Percentiles rank a stretch among this genome's conserved stretches.
phyloP scores from a whole-genome alignment of 2,329 filamentous ascomycete species.

The Alternaria viburni region DNA sequence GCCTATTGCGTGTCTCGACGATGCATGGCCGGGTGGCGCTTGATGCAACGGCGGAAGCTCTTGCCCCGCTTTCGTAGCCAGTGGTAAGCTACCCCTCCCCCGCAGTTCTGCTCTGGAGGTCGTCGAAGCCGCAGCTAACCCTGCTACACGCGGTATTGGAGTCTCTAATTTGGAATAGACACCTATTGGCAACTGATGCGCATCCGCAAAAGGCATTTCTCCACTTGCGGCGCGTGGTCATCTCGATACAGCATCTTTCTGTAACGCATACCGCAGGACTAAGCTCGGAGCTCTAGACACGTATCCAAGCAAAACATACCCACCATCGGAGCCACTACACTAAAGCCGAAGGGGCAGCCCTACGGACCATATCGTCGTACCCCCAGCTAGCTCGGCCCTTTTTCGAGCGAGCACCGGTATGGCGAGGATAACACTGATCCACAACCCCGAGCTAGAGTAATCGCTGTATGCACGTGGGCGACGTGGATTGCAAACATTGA shows the following conservation, averaged over 20 bases:
- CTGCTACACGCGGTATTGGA: slow-evolving; percentile 13
- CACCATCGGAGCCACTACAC: slow-evolving; percentile 22
- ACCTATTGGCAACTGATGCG: slow-evolving; percentile 8
- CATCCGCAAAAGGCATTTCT: background rate
- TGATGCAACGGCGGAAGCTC: slow-evolving; percentile 25
- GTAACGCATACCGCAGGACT: background rate
- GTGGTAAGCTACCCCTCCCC: slow-evolving; percentile 44
- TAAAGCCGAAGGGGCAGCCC: slow-evolving; percentile 31
- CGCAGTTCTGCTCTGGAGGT: slow-evolving; percentile 26
- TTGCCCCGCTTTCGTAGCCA: slow-evolving; percentile 39
- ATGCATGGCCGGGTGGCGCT: slow-evolving; percentile 26
- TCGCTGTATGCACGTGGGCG: background rate
- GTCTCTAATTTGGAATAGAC: slow-evolving; percentile 21
- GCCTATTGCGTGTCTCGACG: slow-evolving; percentile 28
- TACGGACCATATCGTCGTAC: slow-evolving; percentile 8
- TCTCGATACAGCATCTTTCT: background rate
- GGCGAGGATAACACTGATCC: background rate
- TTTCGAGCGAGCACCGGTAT: slow-evolving; percentile 42
- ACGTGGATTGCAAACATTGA: background rate
- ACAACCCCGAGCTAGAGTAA: slow-evolving; percentile 6
- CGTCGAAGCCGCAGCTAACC: slow-evolving; percentile 21
- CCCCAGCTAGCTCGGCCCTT: slow-evolving; percentile 38
- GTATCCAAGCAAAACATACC: slow-evolving; percentile 11
- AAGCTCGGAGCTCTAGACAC: slow-evolving; percentile 10
- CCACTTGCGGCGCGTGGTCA: background rate